phyloP scores from a whole-genome alignment of 139 green algal species.

The Haematococcus lacustris region DNA sequence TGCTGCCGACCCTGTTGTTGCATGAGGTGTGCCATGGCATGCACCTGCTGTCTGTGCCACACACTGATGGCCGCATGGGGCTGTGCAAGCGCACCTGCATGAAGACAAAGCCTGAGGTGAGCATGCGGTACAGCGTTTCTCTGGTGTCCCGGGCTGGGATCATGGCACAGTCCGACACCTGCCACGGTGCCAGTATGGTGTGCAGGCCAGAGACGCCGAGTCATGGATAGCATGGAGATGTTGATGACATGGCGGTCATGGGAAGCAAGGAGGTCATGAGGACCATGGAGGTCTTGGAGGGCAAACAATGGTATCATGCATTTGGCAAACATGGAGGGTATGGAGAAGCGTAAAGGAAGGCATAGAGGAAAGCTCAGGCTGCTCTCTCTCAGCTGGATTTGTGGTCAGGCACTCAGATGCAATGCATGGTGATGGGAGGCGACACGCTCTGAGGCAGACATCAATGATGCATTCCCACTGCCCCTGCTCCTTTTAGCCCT shows the following conservation, averaged over 20 bases:
- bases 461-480: not conserved
- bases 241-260: not conserved
- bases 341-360: not conserved
- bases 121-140: constrained; percentile 81
- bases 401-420: too few species aligned
- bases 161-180: constrained; percentile 56
- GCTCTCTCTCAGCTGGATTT: too few species aligned
- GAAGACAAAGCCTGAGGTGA: constrained; percentile 61
- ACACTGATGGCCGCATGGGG: not conserved
- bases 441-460: too few species aligned
- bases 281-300: not conserved
- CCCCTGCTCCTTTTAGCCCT: too few species aligned
- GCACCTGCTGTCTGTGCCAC: not conserved
- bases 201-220: not conserved
- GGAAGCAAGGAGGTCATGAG: not conserved
- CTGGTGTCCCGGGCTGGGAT: constrained; percentile 54
- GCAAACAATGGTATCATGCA: not conserved
- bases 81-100: constrained; percentile 20
- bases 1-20: not conserved
- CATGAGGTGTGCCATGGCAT: not conserved
- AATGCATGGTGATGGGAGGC: too few species aligned
- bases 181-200: too few species aligned
- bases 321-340: not conserved
- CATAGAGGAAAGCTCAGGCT: not conserved
- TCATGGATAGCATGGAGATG: not conserved